Conservation (phyloP, 2,329 filamentous ascomycete genomes). For the Hypoxylon sp. region DNA sequence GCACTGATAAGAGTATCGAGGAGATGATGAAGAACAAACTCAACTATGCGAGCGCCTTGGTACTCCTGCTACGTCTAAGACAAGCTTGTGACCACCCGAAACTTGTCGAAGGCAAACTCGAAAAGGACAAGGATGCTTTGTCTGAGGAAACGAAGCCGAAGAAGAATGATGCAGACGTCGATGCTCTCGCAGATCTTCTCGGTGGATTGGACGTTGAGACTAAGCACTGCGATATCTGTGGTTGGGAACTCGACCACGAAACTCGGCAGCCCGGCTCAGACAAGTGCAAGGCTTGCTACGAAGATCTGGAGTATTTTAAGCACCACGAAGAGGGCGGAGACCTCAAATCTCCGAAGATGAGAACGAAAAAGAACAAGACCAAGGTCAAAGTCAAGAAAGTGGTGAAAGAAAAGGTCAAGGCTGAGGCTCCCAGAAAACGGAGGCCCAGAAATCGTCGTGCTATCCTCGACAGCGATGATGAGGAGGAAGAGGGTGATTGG, state of each 20-base stretch:
- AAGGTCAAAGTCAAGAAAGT: conserved; percentile 53
- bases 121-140: conserved; percentile 88
- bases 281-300: conserved; percentile 80
- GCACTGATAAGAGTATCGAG: conserved; percentile 88
- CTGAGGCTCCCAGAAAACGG: conserved; percentile 50
- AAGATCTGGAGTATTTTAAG: conserved; percentile 77
- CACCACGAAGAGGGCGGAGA: conserved; percentile 61
- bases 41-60: conserved; percentile 94
- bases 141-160: conserved; percentile 71
- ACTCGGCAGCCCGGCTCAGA: conserved; percentile 60
- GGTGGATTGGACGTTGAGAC: conserved; percentile 83
- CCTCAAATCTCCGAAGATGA: conserved; percentile 57
- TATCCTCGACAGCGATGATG: conserved; percentile 67
- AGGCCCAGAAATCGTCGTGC: conserved; percentile 59
- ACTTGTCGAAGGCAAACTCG: conserved; percentile 86
- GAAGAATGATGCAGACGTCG: conserved; percentile 75
- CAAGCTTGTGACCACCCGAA: conserved; percentile 97
- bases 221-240: conserved; percentile 88
- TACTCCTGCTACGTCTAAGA: conserved; percentile 88
- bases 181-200: conserved; percentile 88
- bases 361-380: conserved; percentile 56
- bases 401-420: conserved; percentile 55
- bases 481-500: conserved; percentile 83
- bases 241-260: conserved; percentile 73
- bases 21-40: conserved; percentile 88